A percentile compares a stretch with the other conserved stretches of the same genome.
Conservation (phyloP, 129 eudicot species). For the Lonicera japonica region DNA sequence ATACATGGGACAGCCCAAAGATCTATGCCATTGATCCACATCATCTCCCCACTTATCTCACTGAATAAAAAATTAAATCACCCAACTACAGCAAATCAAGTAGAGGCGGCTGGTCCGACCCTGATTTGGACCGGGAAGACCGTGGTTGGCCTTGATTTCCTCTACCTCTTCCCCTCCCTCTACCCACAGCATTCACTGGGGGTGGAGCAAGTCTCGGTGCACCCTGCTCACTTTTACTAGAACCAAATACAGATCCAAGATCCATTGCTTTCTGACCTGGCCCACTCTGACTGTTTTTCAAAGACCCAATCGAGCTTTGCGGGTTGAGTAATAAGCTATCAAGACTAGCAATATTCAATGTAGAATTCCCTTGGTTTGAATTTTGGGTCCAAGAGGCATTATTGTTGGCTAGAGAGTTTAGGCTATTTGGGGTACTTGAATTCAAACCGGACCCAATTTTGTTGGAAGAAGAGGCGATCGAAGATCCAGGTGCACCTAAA, state of each 20-base stretch:
- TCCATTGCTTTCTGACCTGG: constrained; percentile 44
- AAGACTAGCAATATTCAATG: constrained; percentile 17
- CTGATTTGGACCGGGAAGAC: constrained; percentile 34
- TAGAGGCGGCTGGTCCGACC: constrained; percentile 73
- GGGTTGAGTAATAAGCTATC: constrained; percentile 25
- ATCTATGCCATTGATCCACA: neutral
- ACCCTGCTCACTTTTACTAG: constrained; percentile 38
- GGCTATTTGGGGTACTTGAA: constrained; percentile 23
- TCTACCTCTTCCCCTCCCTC: constrained; percentile 81
- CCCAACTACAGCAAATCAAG: constrained; percentile 64
- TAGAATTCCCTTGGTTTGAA: constrained; percentile 36
- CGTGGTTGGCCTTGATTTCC: constrained; percentile 37
- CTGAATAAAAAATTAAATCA: neutral
- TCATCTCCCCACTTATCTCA: neutral
- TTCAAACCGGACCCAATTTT: constrained; percentile 19
- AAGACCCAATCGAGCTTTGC: constrained; percentile 39
- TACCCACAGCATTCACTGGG: constrained; percentile 73
- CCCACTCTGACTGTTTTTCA: constrained; percentile 46
- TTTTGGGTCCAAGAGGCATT: constrained; percentile 35
- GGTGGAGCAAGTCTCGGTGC: constrained; percentile 92
- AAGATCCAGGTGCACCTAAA: constrained; percentile 40
- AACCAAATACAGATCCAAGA: constrained; percentile 62
- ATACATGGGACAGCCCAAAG: neutral
- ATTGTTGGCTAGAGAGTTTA: constrained; percentile 29
- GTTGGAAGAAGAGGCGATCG: constrained; percentile 14